phyloP scores from a whole-genome alignment of 257 asterid genomes.

The Osmanthus fragrans region DNA sequence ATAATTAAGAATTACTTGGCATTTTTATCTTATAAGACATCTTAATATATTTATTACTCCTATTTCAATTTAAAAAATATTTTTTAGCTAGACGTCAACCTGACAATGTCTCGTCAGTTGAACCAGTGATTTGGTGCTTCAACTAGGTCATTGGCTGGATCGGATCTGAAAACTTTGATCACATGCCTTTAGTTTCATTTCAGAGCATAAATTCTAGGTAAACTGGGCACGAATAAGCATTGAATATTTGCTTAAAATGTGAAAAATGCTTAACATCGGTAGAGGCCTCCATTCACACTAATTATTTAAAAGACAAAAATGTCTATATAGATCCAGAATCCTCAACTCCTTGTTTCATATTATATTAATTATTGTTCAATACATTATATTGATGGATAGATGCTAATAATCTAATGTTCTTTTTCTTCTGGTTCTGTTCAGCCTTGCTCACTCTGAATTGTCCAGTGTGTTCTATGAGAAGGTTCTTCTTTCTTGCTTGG shows the following conservation, averaged over 20 bases:
- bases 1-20: neutral
- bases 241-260: slow-evolving; percentile 13
- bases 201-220: neutral
- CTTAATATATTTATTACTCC: neutral
- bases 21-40: neutral
- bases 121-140: slow-evolving; percentile 5
- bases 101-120: neutral
- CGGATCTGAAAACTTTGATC: neutral
- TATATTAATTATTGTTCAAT: neutral
- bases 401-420: slow-evolving; percentile 5
- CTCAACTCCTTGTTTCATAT: neutral
- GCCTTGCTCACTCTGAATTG: slow-evolving; percentile 94
- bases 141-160: neutral
- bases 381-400: neutral
- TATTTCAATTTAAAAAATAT: neutral
- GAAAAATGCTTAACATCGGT: neutral
- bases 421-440: slow-evolving; percentile 39
- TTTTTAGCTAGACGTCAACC: neutral
- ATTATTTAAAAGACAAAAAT: neutral
- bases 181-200: slow-evolving; percentile 12
- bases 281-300: neutral
- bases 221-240: neutral
- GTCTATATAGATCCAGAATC: neutral
- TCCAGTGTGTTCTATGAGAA: slow-evolving; percentile 90
- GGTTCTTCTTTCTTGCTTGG: slow-evolving; percentile 93